These are phyloP conservation scores for Saturnispora kantuleensis DNA, from an alignment of 805 yeast species.

Conservation along the genomic window DNA sequence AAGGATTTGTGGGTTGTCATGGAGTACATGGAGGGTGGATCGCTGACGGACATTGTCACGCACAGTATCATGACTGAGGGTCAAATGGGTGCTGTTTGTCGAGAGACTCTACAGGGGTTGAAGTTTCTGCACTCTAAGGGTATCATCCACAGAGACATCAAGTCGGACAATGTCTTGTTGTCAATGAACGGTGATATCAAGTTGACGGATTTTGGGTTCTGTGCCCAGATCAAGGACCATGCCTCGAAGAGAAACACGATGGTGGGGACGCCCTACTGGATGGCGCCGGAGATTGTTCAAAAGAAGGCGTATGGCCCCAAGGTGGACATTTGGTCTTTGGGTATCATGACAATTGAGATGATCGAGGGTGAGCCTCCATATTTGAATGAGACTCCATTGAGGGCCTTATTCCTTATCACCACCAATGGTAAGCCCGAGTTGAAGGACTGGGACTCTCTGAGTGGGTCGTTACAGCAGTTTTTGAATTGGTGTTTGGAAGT, in stretches of 20 bases:
- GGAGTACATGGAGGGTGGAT: slow-evolving; percentile 99
- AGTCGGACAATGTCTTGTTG: slow-evolving; percentile 83
- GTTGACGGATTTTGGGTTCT: slow-evolving; percentile 73
- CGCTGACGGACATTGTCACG: slow-evolving; percentile 89
- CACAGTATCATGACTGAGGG: slow-evolving; percentile 82
- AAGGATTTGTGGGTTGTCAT: slow-evolving; percentile 93
- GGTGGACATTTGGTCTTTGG: slow-evolving; percentile 76
- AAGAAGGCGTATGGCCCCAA: slow-evolving; percentile 75
- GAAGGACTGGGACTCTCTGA: slow-evolving; percentile 63
- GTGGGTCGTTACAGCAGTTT: slow-evolving; percentile 56
- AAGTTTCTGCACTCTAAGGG: slow-evolving; percentile 84
- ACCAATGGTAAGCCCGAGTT: slow-evolving; percentile 75
- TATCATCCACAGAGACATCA: slow-evolving; percentile 92
- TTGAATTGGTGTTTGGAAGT: slow-evolving; percentile 74
- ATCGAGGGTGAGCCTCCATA: slow-evolving; percentile 82
- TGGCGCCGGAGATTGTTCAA: slow-evolving; percentile 82
- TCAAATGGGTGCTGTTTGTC: slow-evolving; percentile 90
- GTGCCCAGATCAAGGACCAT: slow-evolving; percentile 70
- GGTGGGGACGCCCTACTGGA: slow-evolving; percentile 89
- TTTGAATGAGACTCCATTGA: slow-evolving; percentile 67
- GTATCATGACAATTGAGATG: slow-evolving; percentile 83
- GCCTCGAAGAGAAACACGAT: slow-evolving; percentile 68
- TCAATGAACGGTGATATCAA: slow-evolving; percentile 83
- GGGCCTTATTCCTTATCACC: slow-evolving; percentile 67
- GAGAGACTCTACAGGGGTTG: slow-evolving; percentile 82